Conservation (phyloP, 2,329 filamentous ascomycete species). For the Pseudogymnoascus sp. region DNA sequence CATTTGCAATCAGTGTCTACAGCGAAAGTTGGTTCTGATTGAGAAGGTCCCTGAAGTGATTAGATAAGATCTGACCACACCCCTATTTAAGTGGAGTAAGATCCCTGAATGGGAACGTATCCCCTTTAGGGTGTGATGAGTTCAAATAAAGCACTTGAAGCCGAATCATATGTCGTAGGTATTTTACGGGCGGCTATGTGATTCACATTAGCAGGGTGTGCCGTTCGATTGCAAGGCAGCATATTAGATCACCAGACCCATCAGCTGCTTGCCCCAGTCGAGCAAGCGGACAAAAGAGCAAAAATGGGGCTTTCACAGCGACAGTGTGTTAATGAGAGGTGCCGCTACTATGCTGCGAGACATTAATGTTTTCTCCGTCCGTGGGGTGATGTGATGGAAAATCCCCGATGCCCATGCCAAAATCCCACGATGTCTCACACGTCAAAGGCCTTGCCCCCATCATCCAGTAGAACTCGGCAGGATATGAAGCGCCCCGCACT, state of each 20-base stretch:
- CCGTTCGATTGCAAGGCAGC: not conserved
- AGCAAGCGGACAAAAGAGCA: not conserved
- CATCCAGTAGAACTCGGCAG: not conserved
- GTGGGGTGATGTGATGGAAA: not conserved
- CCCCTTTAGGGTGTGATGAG: not conserved
- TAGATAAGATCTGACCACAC: constrained; percentile 10
- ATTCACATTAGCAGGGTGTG: not conserved
- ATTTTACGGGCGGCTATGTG: not conserved
- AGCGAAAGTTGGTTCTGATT: not conserved
- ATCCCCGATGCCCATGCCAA: not conserved
- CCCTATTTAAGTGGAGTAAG: not conserved
- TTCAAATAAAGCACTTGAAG: not conserved
- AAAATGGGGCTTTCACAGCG: not conserved
- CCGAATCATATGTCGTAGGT: not conserved
- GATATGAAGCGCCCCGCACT: not conserved
- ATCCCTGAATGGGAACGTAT: not conserved
- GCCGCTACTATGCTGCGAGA: not conserved
- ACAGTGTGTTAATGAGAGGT: not conserved
- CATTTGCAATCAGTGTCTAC: not conserved
- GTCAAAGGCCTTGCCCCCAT: not conserved
- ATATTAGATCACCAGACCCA: not conserved
- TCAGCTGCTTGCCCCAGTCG: not conserved
- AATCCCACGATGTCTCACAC: not conserved
- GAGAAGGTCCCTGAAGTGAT: constrained; percentile 3
- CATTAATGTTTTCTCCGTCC: not conserved